Conservation (phyloP, 192 early-diverging fungal genomes). For the Phlyctochytrium arcticum region DNA sequence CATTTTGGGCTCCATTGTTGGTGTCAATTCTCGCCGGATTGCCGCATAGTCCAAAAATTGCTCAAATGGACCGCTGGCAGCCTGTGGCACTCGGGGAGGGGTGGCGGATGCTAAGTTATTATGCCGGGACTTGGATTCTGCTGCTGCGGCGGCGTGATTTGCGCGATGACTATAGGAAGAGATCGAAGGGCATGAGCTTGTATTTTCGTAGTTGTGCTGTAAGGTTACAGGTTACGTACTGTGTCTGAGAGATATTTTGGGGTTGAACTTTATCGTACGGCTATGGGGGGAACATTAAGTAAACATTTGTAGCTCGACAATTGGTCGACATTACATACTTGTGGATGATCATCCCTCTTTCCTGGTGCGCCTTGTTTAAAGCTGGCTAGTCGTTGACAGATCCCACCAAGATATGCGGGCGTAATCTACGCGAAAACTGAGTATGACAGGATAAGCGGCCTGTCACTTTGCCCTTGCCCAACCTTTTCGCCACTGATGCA, state of each 20-base stretch:
- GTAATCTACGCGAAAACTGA: constrained; percentile 28
- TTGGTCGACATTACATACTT: too few relatives aligned
- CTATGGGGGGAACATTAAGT: too few relatives aligned
- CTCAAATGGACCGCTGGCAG: not conserved
- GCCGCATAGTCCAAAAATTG: constrained; percentile 25
- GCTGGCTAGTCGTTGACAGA: constrained; percentile 35
- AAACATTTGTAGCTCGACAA: too few relatives aligned
- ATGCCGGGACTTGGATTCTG: constrained; percentile 2
- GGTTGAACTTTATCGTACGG: too few relatives aligned
- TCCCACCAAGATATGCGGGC: constrained; percentile 38
- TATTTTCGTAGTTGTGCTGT: not conserved
- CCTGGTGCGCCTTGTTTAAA: constrained; percentile 40
- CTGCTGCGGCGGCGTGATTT: constrained; percentile 9
- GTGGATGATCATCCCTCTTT: too few relatives aligned
- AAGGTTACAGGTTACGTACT: not conserved
- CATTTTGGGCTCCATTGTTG: not conserved
- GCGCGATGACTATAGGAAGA: not conserved
- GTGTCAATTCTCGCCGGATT: constrained; percentile 25
- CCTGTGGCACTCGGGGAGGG: not conserved
- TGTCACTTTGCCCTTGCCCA: too few relatives aligned
- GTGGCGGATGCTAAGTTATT: not conserved
- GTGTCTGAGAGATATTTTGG: not conserved
- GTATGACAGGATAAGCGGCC: too few relatives aligned
- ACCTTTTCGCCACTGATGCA: constrained; percentile 48
- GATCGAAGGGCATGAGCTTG: not conserved